Evolutionary conservation across 495 filamentous ascomycete genomes (phyloP).

Genomic region (Letharia lupina): DNA sequence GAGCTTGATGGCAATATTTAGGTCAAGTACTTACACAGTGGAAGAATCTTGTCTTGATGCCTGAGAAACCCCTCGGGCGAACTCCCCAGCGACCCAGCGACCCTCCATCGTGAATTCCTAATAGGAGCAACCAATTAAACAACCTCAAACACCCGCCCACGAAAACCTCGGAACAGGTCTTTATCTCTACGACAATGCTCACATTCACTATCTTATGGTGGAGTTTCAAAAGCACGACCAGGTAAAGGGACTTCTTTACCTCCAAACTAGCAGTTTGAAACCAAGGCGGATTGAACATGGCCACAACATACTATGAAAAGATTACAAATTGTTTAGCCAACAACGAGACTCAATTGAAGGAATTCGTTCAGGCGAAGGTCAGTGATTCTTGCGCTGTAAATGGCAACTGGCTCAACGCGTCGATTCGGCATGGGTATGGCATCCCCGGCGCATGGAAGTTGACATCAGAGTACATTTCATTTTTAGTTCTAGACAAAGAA

Average conservation of each 20-base stretch:
- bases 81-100: background rate
- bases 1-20: background rate
- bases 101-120: background rate
- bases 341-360: background rate
- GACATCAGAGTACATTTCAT: background rate
- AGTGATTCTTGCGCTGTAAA: background rate
- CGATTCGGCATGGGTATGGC: background rate
- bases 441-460: too few relatives aligned
- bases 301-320: background rate
- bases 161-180: background rate
- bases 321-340: background rate
- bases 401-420: background rate
- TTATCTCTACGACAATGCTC: background rate
- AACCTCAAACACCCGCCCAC: background rate
- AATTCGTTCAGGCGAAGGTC: background rate
- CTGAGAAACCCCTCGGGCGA: background rate
- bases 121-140: background rate
- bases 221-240: background rate
- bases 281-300: background rate
- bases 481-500: background rate
- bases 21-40: background rate
- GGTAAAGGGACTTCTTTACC: background rate
- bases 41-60: background rate
- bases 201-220: too few relatives aligned
- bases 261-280: background rate